Evolutionary conservation across 495 filamentous ascomycete genomes (phyloP), one percentile per base, ranked within the genome.

Genomic region (Amniculicola lignicola): DNA sequence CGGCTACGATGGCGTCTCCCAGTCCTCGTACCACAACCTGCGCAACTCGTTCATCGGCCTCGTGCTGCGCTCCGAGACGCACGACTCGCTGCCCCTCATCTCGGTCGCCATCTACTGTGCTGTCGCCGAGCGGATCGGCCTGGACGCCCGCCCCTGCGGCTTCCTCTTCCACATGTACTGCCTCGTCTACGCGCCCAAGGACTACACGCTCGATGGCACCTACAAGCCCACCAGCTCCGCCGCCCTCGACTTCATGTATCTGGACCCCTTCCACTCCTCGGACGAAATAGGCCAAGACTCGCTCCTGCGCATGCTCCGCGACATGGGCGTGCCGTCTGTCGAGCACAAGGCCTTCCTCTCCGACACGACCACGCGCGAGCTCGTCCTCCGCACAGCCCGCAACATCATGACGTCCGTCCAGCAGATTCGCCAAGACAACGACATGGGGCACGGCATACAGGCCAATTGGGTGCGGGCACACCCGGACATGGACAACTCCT

Each of bases 1-100:
- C 28, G 79, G 85, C 24, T 76, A 95, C 47, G 83, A 79, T 0
- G 90, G 89, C 6, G 79, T 92, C 29, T 62, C 72, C 15, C 68
- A 76, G 11, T 79, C 80, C n/a, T 78, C 83, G 22, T 95, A 94
- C 63, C 82, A 85, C 52, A 82, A 84, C 38, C 65, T 98, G 21
- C 82, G 87, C 54, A 94, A 96, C 62, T 92, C 84, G 55, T 87
- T 94, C 46, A 79, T 98, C 47, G 88, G 89, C 7, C 73, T 90
- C 25, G 82, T 81, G 6, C 62, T 88, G 38, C 74, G 71, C 18
- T 77, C 84, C 33, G 59, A 66, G 9, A 71, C 74, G 0, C 89
- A 94, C 57, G 80, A 84, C 11, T 87, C 88, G 16, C 71, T 95
- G 4, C 90, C 90, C 0, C 71, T 95, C 42, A 82, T 92, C 51